Evolutionary conservation across 768 basidiomycete species (phyloP).

Genomic region (Leucosporidium yakuticum): DNA sequence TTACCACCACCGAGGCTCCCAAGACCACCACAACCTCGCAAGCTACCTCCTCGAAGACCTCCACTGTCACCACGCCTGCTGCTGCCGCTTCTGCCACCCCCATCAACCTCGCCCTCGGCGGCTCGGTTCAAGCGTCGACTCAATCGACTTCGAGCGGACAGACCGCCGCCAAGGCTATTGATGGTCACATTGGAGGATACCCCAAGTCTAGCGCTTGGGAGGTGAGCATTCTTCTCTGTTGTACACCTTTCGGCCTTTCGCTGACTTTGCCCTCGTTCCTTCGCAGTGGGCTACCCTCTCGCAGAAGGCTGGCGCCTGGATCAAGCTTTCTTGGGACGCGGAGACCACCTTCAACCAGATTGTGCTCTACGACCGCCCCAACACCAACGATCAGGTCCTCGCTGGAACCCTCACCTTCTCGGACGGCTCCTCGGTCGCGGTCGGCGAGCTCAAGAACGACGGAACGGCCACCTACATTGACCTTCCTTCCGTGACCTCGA

Average conservation of each 20-base stretch:
- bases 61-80: background rate
- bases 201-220: background rate
- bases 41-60: background rate
- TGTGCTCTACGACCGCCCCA: slow-evolving; percentile 26
- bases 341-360: slow-evolving; percentile 14
- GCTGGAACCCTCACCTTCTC: slow-evolving; percentile 22
- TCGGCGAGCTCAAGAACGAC: slow-evolving; percentile 16
- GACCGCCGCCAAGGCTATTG: slow-evolving; percentile 15
- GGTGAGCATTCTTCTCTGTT: background rate
- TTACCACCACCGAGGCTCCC: no score
- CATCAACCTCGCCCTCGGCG: slow-evolving; percentile 19
- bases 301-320: slow-evolving; percentile 8
- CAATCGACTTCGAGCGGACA: background rate
- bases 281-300: slow-evolving; percentile 18
- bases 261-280: background rate
- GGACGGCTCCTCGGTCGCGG: slow-evolving; percentile 12
- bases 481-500: slow-evolving; percentile 12
- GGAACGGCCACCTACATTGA: slow-evolving; percentile 16
- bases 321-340: slow-evolving; percentile 16
- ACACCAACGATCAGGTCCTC: slow-evolving; percentile 17
- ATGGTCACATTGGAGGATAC: slow-evolving; percentile 24
- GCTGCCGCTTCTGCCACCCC: background rate
- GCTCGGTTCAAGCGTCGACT: slow-evolving; percentile 13
- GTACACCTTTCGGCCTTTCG: background rate
- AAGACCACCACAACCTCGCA: no score